Base-by-base conservation (phyloP, 148 eudicot species). In the Camellia sinensis region DNA sequence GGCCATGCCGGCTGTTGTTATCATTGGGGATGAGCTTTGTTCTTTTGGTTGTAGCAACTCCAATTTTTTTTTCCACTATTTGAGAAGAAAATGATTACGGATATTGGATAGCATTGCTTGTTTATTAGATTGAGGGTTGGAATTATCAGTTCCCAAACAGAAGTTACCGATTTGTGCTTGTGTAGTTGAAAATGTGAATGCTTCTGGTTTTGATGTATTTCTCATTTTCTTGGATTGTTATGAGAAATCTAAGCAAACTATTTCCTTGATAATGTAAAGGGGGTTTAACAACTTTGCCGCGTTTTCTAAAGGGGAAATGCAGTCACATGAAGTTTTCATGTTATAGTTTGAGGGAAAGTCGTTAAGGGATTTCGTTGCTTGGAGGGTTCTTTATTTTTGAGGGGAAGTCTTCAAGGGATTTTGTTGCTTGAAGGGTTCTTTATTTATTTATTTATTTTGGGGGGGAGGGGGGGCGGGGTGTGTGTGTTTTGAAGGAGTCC, bases 311-410 rank as follows among this genome's bases (percentile, higher is more conserved):
- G 66, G 9, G 17, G n/a, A 45, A 21, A 43, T 9, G 8, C n/a
- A 45, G 15, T 17, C 13, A 54, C 57, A 14, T 66, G 70, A 15
- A 37, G 17, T 7, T 40, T 21, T 29, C 50, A 69, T 54, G 65
- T 37, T 37, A 12, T 37, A n/a, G n/a, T 57, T 57, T 41, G 50
- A 48, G 43, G 14, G 29, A 40, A 17, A 74, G 45, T 72, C 75
- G 52, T 12, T 22, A 18, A 74, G 29, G 21, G 19, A 40, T 74
- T 37, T 74, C 17, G 63, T 74, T 74, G 37, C 77, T 59, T 74
- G 66, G 77, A 40, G 22, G 9, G 15, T 50, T 71, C 4, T 29
- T 44, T 11, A 12, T 45, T 6, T 69, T 43, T 7, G 37, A 29
- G 37, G 37, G 37, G 37, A 29, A 29, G 37, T 29, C 37, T 29